Percentiles rank a stretch among this genome's conserved stretches.
Evolutionary conservation across 768 basidiomycete genomes (phyloP).

Genomic region (Phylloporus rhodoxanthus): DNA sequence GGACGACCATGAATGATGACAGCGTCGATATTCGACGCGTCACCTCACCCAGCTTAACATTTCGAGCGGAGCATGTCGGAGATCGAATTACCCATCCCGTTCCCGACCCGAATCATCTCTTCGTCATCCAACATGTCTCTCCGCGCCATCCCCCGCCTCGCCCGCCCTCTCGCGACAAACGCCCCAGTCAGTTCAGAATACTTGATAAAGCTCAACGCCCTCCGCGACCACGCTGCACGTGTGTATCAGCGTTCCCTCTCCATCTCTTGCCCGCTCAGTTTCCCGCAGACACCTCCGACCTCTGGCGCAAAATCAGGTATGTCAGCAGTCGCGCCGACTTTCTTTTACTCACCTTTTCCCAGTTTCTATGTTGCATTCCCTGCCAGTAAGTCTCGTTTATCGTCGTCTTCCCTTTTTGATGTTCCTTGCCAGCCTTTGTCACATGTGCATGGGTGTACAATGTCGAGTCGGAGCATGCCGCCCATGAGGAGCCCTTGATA

Average conservation of each 20-base stretch:
- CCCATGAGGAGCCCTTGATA: constrained; percentile 65
- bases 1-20: constrained; percentile 46
- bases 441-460: constrained; percentile 43
- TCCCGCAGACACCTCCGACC: constrained; percentile 58
- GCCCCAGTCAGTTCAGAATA: constrained; percentile 39
- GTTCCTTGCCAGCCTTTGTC: constrained; percentile 15
- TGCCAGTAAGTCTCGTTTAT: constrained; percentile 48
- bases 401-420: constrained; percentile 2
- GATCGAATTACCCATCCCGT: constrained; percentile 21
- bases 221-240: constrained; percentile 66
- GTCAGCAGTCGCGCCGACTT: constrained; percentile 12
- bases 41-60: constrained; percentile 37
- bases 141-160: constrained; percentile 37
- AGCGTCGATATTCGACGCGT: constrained; percentile 31
- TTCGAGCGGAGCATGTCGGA: constrained; percentile 30
- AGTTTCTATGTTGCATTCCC: constrained; percentile 76
- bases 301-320: constrained; percentile 87
- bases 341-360: constrained; percentile 5
- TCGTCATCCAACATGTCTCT: constrained; percentile 39
- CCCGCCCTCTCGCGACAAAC: constrained; percentile 36
- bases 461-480: constrained; percentile 58
- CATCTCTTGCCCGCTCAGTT: constrained; percentile 8
- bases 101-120: constrained; percentile 19
- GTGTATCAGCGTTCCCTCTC: constrained; percentile 15
- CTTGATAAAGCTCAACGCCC: constrained; percentile 47